Evolutionary conservation across 768 basidiomycete species (phyloP), one percentile per base, ranked within the genome.

Genomic region (Lentinus brumalis): DNA sequence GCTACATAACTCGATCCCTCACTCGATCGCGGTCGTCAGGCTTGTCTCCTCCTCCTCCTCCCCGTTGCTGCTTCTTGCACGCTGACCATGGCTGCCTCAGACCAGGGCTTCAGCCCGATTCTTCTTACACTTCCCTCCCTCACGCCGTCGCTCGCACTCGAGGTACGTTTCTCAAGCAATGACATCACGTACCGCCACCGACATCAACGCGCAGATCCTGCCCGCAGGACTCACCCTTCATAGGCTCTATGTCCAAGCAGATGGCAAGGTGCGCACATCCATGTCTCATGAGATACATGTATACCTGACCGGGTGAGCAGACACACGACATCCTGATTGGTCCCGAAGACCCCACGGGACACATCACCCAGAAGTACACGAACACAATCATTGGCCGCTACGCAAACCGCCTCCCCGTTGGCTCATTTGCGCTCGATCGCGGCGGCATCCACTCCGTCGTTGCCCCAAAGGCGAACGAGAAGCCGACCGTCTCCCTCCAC

Each of bases 321-420:
- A 88, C 86, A 6, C 87, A 91, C 73, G 90, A 91, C 71, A 81
- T 92, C 59, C 83, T 92, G 45, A 79, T 90, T 65, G 90, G 89
- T 16, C 89, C 90, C 41, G 86, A 89, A 74, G 73, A 77, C 46
- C 84, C 88, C 52, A 67, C 78, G 62, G 83, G 78, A 61, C 88
- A 91, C 70, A 70, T 77, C 35, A 73, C 70, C 11, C 81, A 87
- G 70, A 87, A 85, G 73, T 91, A 91, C 73, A 85, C 81, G 49
- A 91, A 91, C 74, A 84, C 86, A 10, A 79, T 90, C 68, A 79
- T 91, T 52, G 90, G 90, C 31, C 78, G 89, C 66, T 91, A 90
- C 64, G 78, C 87, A 26, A 91, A 91, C 73, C 81, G 89, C 32
- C 77, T 92, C 54, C 86, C 89, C 1, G 83, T 82, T n/a, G 84